These are phyloP conservation scores for Porogramme epimiltina DNA, from an alignment of 1,284 basidiomycete genomes.

Conservation along the genomic window DNA sequence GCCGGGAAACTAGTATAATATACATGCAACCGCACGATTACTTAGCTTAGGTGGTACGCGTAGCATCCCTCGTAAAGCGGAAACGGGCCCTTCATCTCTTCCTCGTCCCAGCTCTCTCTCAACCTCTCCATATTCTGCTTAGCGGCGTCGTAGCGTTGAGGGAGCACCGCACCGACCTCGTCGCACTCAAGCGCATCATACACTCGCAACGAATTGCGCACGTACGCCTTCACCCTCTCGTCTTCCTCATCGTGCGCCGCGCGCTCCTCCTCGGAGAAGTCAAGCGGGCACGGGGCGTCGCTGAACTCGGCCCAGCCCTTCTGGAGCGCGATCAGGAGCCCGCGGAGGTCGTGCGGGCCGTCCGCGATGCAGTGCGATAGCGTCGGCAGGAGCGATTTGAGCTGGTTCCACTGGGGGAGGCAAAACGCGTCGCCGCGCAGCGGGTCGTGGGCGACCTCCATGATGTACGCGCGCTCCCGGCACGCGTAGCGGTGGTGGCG, in stretches of 20 bases:
- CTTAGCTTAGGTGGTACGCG: too few species aligned
- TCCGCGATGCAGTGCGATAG: slow-evolving; percentile 11
- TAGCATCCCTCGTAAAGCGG: too few species aligned
- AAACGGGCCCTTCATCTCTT: too few species aligned
- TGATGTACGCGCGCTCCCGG: not conserved
- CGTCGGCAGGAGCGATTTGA: not conserved
- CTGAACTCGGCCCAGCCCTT: slow-evolving; percentile 2
- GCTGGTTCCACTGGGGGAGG: not conserved
- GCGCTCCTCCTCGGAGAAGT: slow-evolving; percentile 8
- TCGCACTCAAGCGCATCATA: not conserved
- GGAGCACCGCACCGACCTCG: too few species aligned
- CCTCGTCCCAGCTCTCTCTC: too few species aligned
- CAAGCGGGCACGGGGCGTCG: slow-evolving; percentile 7
- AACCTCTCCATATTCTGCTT: too few species aligned
- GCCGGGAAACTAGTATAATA: too few species aligned
- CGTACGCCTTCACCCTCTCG: slow-evolving; percentile 1
- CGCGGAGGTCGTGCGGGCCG: slow-evolving; percentile 7
- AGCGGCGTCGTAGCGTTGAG: too few species aligned
- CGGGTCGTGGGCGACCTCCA: not conserved
- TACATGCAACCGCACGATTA: too few species aligned
- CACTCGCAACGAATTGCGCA: slow-evolving; percentile 2
- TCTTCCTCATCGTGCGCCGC: slow-evolving; percentile 1
- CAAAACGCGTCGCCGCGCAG: not conserved
- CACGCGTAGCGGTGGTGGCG: slow-evolving; percentile 5
- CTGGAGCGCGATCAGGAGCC: slow-evolving; percentile 3